Conservation (phyloP, 768 basidiomycete genomes). For the Artomyces pyxidatus region DNA sequence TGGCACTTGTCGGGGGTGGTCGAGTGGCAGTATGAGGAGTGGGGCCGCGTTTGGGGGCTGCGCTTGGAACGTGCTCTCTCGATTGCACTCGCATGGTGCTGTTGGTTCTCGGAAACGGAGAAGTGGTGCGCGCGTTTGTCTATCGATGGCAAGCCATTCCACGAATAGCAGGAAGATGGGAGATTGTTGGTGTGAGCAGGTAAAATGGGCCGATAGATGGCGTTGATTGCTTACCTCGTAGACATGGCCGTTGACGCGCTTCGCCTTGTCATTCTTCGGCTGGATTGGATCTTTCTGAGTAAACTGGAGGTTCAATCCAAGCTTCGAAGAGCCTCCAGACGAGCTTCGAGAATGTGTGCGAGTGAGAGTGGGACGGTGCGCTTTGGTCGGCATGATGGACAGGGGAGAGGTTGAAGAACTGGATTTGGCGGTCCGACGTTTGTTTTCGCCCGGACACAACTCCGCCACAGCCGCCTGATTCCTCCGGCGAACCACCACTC, state of each 20-base stretch:
- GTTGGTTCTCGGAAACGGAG: constrained; percentile 5
- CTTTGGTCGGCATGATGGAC: constrained; percentile 40
- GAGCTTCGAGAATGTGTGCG: constrained; percentile 60
- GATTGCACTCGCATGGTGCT: constrained; percentile 11
- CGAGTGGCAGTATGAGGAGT: constrained; percentile 2
- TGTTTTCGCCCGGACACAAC: not conserved
- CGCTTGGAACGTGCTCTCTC: constrained; percentile 9
- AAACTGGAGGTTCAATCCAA: constrained; percentile 54
- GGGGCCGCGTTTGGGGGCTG: constrained; percentile 2
- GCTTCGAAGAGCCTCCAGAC: constrained; percentile 45
- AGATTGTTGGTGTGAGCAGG: not conserved
- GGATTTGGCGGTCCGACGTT: not conserved
- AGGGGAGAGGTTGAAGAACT: not conserved
- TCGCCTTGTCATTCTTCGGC: constrained; percentile 43
- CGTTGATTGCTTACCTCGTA: constrained; percentile 34
- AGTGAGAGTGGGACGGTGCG: constrained; percentile 38
- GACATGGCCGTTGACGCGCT: constrained; percentile 33
- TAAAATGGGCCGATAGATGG: constrained; percentile 2
- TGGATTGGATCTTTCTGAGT: constrained; percentile 53
- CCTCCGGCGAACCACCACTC: no score
- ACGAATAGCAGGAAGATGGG: not conserved
- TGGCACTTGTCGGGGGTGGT: not conserved
- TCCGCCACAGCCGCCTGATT: no score
- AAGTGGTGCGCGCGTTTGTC: constrained; percentile 4
- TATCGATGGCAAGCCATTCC: not conserved